Conservation (phyloP, 345 rosid genomes). For the Hibiscus trionum region DNA sequence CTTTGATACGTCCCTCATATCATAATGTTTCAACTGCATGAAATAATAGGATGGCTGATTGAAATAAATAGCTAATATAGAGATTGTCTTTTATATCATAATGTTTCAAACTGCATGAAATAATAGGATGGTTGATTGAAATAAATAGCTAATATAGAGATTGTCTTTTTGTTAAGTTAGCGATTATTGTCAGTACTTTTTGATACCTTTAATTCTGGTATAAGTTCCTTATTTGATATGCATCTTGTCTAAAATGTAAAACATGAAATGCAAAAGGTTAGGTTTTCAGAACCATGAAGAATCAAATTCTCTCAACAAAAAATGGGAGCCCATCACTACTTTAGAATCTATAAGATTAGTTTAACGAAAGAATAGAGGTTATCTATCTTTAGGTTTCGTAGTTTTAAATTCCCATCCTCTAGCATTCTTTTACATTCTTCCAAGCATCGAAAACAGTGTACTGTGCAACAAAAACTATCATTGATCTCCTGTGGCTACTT, state of each 20-base stretch:
- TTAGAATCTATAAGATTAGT: not conserved
- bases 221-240: not conserved
- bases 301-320: not conserved
- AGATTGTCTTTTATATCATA: not conserved
- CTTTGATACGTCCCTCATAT: not conserved
- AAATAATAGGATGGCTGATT: not conserved
- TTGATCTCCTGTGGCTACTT: not conserved
- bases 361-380: not conserved
- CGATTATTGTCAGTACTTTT: not conserved
- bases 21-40: slow-evolving; percentile 1
- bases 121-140: not conserved
- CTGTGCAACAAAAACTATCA: not conserved
- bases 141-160: not conserved
- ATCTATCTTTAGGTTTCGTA: not conserved
- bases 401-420: not conserved
- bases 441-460: not conserved
- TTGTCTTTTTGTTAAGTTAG: not conserved
- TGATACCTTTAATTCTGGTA: not conserved
- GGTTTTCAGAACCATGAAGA: not conserved
- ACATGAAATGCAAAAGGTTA: not conserved
- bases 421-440: not conserved
- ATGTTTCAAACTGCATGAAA: slow-evolving; percentile 3
- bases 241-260: not conserved
- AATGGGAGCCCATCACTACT: not conserved
- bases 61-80: not conserved